Base-by-base conservation (phyloP, 495 filamentous ascomycete genomes). In the Clavariopsis aquatica region DNA sequence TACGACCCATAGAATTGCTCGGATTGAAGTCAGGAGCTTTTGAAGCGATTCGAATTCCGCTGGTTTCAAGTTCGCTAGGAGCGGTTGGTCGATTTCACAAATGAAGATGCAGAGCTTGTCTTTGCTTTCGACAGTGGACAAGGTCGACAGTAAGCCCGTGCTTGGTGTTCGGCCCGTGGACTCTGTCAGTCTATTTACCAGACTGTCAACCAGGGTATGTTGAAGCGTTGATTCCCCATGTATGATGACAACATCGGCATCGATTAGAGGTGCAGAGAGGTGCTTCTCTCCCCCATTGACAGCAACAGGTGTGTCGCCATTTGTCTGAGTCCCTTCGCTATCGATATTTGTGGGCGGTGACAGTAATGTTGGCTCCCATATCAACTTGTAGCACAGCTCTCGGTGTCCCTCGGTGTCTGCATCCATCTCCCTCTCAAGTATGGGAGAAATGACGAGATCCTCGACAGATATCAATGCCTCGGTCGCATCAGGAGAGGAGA, bases 311-410 rank as follows among this genome's bases (percentile, higher is more conserved):
- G 12, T 4, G 7, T 49, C 47, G 38, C 38, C 38, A 43, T 31
- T 49, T 36, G n/a, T 24, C 29, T 38, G 15, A 26, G 29, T 31
- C 12, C 24, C 43, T 55, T 53, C 45, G 31, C 20, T 34, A 23
- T 8, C 9, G 41, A 23, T 8, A 13, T 12, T 28, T n/a, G 20
- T 36, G 10, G 47, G 3, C 24, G 22, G 38, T 43, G 12, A 36
- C 27, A 49, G 10, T 24, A 57, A 26, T 29, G 41, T 26, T 19
- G 61, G 61, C 31, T 64, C 61, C 61, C 61, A 64, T 2, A 43
- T 26, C 27, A 43, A 53, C 61, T 64, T 64, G 53, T 64, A 64
- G 45, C 61, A 64, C 3, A 64, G 53, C 22, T 57, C 52, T 9
- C 61, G 41, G 13, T 52, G 12, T 2, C 17, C 17, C 28, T 63